Conservation (phyloP, 352 stramenopile genomes). For the Pythium dissimile region DNA sequence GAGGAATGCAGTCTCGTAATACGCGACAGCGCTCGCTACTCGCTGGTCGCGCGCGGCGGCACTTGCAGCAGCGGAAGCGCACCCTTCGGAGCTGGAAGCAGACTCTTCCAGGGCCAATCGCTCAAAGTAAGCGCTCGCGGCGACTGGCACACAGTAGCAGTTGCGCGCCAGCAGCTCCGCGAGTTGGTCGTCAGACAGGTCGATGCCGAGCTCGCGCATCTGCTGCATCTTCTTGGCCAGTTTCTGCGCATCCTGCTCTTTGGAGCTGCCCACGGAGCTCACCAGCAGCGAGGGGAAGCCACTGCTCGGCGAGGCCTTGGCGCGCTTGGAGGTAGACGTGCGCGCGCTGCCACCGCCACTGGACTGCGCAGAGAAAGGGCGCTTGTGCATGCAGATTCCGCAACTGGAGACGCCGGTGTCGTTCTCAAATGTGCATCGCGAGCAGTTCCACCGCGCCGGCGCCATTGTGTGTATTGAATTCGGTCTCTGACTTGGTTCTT, state of each 20-base stretch:
- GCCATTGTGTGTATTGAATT: neutral
- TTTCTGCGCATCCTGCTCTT: constrained; percentile 52
- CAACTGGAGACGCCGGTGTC: constrained; percentile 29
- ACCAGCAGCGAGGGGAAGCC: constrained; percentile 43
- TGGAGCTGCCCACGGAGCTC: constrained; percentile 55
- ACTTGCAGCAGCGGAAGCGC: neutral
- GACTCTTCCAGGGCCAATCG: constrained; percentile 19
- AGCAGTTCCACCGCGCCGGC: constrained; percentile 48
- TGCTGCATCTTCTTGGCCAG: constrained; percentile 70
- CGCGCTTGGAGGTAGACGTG: constrained; percentile 10
- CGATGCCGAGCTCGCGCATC: constrained; percentile 72
- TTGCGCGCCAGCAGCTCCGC: constrained; percentile 61
- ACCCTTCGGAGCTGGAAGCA: neutral
- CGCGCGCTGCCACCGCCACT: no score
- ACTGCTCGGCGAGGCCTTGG: neutral
- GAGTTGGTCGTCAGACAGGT: constrained; percentile 48
- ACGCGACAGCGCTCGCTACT: constrained; percentile 12
- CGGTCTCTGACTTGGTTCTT: constrained; percentile 3
- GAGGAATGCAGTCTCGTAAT: constrained; percentile 33
- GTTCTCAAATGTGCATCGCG: constrained; percentile 78
- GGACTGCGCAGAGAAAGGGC: no score
- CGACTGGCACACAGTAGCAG: constrained; percentile 67
- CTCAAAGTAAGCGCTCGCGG: constrained; percentile 78
- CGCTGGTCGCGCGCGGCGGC: constrained; percentile 23
- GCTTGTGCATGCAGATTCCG: constrained; percentile 45